A percentile compares a stretch with the other conserved stretches of the same genome.
These are phyloP conservation scores for Funneliformis caledonium DNA, from an alignment of 371 early-diverging fungal genomes.

Conservation along the genomic window DNA sequence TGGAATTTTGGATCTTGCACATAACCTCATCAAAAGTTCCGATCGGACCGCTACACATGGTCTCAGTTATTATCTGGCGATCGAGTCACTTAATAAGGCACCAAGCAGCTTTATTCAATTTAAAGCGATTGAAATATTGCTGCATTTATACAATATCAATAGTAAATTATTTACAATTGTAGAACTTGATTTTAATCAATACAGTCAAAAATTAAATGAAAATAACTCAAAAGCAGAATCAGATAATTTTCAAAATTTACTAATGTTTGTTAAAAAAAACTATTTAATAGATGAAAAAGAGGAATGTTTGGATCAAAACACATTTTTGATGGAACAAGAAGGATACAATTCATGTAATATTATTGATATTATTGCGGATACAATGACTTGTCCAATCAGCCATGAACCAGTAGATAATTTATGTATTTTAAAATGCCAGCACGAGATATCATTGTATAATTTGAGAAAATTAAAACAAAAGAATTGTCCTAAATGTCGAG, in stretches of 20 bases:
- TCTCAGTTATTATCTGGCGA: not conserved
- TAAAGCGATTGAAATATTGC: conserved; percentile 1
- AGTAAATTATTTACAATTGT: no score
- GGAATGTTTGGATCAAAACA: no score
- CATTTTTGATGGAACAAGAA: no score
- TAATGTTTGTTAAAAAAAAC: no score
- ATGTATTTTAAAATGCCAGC: not conserved
- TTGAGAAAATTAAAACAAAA: not conserved
- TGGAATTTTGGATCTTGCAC: conserved; percentile 5
- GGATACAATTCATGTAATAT: not conserved
- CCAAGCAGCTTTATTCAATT: not conserved
- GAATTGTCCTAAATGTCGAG: not conserved
- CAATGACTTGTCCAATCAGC: not conserved
- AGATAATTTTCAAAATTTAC: no score
- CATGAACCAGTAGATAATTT: not conserved
- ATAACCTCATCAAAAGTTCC: not conserved
- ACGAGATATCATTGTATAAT: not conserved
- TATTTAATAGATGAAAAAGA: no score
- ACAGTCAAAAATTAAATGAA: no score
- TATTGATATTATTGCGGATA: not conserved
- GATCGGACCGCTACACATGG: not conserved
- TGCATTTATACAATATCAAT: not conserved
- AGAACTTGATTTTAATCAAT: no score
- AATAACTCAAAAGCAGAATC: no score
- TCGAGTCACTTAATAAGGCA: not conserved